These are phyloP conservation scores for Candida sphagnicola DNA, from an alignment of 805 yeast species.

Conservation along the genomic window DNA sequence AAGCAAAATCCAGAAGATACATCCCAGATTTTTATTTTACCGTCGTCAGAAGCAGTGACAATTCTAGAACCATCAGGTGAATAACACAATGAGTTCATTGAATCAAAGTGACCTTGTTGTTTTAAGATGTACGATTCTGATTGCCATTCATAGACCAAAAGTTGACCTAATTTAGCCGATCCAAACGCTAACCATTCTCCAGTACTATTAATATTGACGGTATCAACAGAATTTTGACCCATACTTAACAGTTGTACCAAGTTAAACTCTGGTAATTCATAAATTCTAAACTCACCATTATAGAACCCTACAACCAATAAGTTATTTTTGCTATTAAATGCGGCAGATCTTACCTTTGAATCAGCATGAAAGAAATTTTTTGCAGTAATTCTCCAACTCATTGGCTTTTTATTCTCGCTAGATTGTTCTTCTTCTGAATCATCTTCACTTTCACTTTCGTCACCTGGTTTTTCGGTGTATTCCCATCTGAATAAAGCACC, in stretches of 20 bases:
- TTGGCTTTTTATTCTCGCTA: constrained; percentile 26
- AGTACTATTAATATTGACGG: constrained; percentile 70
- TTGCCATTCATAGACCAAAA: constrained; percentile 98
- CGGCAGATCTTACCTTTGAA: constrained; percentile 70
- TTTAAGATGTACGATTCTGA: constrained; percentile 91
- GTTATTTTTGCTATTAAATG: constrained; percentile 72
- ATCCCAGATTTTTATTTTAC: constrained; percentile 96
- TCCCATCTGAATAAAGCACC: constrained; percentile 95
- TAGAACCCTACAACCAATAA: constrained; percentile 84
- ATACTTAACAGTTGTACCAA: constrained; percentile 82
- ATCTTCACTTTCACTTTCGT: constrained; percentile 42
- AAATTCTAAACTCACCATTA: constrained; percentile 86
- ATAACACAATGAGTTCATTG: constrained; percentile 77
- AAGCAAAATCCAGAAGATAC: constrained; percentile 87
- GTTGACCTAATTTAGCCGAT: constrained; percentile 84
- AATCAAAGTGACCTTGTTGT: constrained; percentile 96
- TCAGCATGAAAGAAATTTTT: constrained; percentile 74
- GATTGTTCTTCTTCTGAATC: constrained; percentile 23
- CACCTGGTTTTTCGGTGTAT: constrained; percentile 57
- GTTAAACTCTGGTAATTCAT: constrained; percentile 79
- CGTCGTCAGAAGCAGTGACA: constrained; percentile 95
- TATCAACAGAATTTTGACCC: constrained; percentile 87
- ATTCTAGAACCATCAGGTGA: constrained; percentile 93
- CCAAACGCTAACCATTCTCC: constrained; percentile 99
- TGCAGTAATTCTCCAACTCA: constrained; percentile 79